Percentiles rank a stretch among this genome's conserved stretches.
These are phyloP conservation scores for Beauveria pseudobassiana DNA, from an alignment of 2,329 filamentous ascomycete species.

Conservation along the genomic window DNA sequence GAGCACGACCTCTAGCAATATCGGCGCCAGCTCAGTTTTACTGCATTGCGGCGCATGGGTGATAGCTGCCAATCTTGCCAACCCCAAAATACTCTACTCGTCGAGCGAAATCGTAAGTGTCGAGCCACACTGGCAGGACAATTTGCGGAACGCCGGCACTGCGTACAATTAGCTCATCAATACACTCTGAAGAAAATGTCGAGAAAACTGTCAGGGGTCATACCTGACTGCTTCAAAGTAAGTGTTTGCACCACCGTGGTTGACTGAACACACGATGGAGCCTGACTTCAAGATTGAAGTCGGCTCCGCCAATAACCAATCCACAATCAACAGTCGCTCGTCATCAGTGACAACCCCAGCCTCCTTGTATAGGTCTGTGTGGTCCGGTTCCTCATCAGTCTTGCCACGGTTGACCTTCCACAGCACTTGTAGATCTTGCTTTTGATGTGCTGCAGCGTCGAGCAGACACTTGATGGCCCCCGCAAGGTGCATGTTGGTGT, in stretches of 20 bases:
- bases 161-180: background rate
- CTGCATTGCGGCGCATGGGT: background rate
- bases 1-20: background rate
- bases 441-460: background rate
- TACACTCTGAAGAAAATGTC: background rate
- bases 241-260: conserved; percentile 33
- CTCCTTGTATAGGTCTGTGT: conserved; percentile 13
- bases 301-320: conserved; percentile 26
- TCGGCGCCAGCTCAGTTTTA: background rate
- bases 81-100: conserved; percentile 34
- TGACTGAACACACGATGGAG: conserved; percentile 25
- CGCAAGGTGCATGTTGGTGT: conserved; percentile 20
- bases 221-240: conserved; percentile 38
- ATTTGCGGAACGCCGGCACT: conserved; percentile 37
- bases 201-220: conserved; percentile 11
- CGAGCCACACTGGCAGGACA: conserved; percentile 36
- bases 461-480: conserved; percentile 14
- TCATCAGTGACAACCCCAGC: conserved; percentile 14
- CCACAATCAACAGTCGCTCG: conserved; percentile 15
- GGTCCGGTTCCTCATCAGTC: conserved; percentile 7
- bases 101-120: conserved; percentile 35
- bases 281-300: conserved; percentile 27
- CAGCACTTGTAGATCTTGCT: conserved; percentile 15
- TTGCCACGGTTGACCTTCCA: conserved; percentile 22
- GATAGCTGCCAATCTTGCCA: conserved; percentile 28